Percentiles rank a stretch among this genome's conserved stretches.
Evolutionary conservation across 768 basidiomycete species (phyloP).

Genomic region (Gelatoporia subvermispora): DNA sequence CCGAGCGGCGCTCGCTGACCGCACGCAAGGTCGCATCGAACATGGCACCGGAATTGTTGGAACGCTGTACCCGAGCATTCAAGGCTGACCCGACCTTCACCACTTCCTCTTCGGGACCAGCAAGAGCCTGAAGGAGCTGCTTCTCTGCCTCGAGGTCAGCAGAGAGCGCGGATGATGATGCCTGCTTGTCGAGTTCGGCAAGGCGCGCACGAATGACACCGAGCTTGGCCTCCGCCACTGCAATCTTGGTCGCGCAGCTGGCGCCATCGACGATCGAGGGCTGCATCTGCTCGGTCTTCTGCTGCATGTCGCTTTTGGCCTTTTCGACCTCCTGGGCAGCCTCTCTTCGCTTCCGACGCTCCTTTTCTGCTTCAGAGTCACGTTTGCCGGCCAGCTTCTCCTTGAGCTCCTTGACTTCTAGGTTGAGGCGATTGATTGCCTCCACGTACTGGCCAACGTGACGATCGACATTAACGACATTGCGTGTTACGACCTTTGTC

Average conservation of each 20-base stretch:
- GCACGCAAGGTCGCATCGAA: slow-evolving; percentile 86
- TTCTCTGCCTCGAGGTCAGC: slow-evolving; percentile 71
- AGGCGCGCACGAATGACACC: slow-evolving; percentile 58
- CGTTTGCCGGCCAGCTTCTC: slow-evolving; percentile 75
- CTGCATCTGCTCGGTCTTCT: slow-evolving; percentile 67
- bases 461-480: slow-evolving; percentile 90
- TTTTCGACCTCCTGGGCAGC: slow-evolving; percentile 69
- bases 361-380: slow-evolving; percentile 54
- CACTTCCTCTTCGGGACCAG: slow-evolving; percentile 64
- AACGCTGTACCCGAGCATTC: slow-evolving; percentile 55
- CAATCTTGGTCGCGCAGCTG: slow-evolving; percentile 62
- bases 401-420: slow-evolving; percentile 82
- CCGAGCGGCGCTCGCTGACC: slow-evolving; percentile 72
- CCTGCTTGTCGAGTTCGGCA: slow-evolving; percentile 45
- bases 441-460: slow-evolving; percentile 95
- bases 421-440: slow-evolving; percentile 84
- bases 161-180: slow-evolving; percentile 33
- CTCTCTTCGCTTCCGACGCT: slow-evolving; percentile 65
- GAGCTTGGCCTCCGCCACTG: slow-evolving; percentile 67
- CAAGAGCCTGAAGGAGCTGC: slow-evolving; percentile 60
- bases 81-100: slow-evolving; percentile 55
- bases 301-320: slow-evolving; percentile 66
- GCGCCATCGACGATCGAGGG: slow-evolving; percentile 74
- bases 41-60: slow-evolving; percentile 72
- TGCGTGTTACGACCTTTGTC: slow-evolving; percentile 93